A percentile compares a stretch with the other conserved stretches of the same genome.
Conservation (phyloP, 164 flowering plant species). For the Vitis amurensis region DNA sequence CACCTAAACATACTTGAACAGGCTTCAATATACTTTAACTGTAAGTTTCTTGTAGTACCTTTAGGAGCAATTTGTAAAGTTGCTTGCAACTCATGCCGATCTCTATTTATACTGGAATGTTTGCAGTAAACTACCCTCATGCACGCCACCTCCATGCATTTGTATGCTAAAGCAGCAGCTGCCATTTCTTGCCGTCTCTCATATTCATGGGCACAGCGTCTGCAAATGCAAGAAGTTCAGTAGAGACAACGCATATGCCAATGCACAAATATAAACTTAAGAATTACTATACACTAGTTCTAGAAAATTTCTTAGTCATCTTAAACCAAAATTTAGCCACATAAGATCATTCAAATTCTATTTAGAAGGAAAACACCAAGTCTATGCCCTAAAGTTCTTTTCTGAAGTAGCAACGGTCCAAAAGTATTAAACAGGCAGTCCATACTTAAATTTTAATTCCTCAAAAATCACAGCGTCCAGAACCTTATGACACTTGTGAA, state of each 20-base stretch:
- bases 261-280: not conserved
- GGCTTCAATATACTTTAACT: not conserved
- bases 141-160: slow-evolving; percentile 87
- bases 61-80: slow-evolving; percentile 49
- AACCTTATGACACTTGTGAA: too few relatives aligned
- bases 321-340: not conserved
- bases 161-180: slow-evolving; percentile 83
- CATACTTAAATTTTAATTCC: too few relatives aligned
- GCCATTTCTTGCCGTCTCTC: slow-evolving; percentile 65
- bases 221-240: slow-evolving; percentile 23
- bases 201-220: slow-evolving; percentile 76
- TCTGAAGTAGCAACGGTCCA: too few relatives aligned
- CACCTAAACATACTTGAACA: too few relatives aligned
- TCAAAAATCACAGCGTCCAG: too few relatives aligned
- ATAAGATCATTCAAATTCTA: too few relatives aligned
- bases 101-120: slow-evolving; percentile 36
- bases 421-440: too few relatives aligned
- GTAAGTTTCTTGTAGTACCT: slow-evolving; percentile 40
- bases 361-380: not conserved
- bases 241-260: not conserved
- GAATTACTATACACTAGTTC: not conserved
- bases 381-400: not conserved
- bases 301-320: not conserved
- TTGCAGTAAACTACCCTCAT: slow-evolving; percentile 63
- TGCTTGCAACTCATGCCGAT: slow-evolving; percentile 60